Conservation (phyloP, 1,139 yeast genomes). For the Scheffersomyces parashehatae region DNA sequence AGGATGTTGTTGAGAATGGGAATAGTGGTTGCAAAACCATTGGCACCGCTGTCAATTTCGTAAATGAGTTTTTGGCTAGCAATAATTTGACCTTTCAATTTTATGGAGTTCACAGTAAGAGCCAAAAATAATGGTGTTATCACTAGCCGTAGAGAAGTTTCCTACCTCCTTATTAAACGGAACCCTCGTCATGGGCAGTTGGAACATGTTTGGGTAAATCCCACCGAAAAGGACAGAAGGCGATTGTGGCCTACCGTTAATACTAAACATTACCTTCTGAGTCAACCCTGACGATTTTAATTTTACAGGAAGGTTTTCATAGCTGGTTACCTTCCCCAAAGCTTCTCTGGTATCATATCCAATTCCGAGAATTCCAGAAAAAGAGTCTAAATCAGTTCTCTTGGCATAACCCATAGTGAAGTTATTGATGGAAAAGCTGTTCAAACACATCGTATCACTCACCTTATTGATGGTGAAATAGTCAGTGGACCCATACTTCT, state of each 20-base stretch:
- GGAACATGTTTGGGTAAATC: slow-evolving; percentile 15
- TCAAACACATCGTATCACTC: slow-evolving; percentile 11
- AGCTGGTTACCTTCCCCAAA: background rate
- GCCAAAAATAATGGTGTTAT: slow-evolving; percentile 13
- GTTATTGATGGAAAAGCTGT: slow-evolving; percentile 4
- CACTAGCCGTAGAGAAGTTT: slow-evolving; percentile 5
- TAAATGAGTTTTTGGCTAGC: slow-evolving; percentile 18
- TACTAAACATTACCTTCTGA: slow-evolving; percentile 12
- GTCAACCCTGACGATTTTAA: slow-evolving; percentile 16
- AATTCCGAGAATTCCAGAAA: slow-evolving; percentile 20
- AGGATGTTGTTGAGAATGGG: slow-evolving; percentile 18
- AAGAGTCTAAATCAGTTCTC: slow-evolving; percentile 7
- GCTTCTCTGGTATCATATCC: slow-evolving; percentile 15
- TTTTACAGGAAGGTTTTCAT: slow-evolving; percentile 7
- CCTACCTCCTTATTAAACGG: slow-evolving; percentile 17
- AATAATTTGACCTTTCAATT: slow-evolving; percentile 10
- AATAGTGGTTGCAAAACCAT: slow-evolving; percentile 19
- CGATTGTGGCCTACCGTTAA: slow-evolving; percentile 12
- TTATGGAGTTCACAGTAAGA: slow-evolving; percentile 18
- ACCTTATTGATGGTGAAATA: slow-evolving; percentile 9
- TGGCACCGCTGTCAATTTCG: slow-evolving; percentile 22
- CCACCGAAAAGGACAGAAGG: slow-evolving; percentile 23
- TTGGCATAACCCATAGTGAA: slow-evolving; percentile 12
- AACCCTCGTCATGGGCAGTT: slow-evolving; percentile 17
- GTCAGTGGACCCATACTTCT: slow-evolving; percentile 18